These are phyloP conservation scores for Cystobasidium tubakii DNA, from an alignment of 768 basidiomycete genomes.

Conservation along the genomic window DNA sequence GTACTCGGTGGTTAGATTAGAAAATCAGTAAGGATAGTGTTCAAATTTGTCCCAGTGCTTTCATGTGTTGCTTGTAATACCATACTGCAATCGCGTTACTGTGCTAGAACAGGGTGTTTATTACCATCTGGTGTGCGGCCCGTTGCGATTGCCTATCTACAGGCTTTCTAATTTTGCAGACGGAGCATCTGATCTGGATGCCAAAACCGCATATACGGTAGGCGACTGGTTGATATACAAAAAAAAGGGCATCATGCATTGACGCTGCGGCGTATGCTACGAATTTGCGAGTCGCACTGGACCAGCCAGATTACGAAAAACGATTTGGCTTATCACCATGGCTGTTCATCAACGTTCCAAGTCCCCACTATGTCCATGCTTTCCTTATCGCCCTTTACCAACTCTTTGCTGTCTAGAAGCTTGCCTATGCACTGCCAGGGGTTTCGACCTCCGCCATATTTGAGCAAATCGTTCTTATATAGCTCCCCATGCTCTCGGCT, in stretches of 20 bases:
- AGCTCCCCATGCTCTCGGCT: conserved; percentile 69
- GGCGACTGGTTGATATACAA: no score
- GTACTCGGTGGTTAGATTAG: background rate
- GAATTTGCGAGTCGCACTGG: background rate
- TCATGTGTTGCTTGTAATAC: background rate
- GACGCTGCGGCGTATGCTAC: no score
- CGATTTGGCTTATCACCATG: background rate
- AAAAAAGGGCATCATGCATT: no score
- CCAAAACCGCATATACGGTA: no score
- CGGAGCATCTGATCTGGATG: no score
- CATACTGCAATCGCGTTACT: no score
- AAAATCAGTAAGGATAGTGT: background rate
- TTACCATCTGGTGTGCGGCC: no score
- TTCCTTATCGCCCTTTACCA: conserved; percentile 66
- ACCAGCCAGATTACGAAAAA: background rate
- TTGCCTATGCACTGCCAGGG: conserved; percentile 87
- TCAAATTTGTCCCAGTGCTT: background rate
- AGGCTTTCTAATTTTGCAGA: no score
- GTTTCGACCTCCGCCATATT: conserved; percentile 79
- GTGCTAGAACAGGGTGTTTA: no score
- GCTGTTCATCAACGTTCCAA: conserved; percentile 65
- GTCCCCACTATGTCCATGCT: conserved; percentile 85
- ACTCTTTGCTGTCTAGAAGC: conserved; percentile 60
- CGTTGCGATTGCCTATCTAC: no score
- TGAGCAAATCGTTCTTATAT: conserved; percentile 69